These are phyloP conservation scores for Heimioporus sp. DNA, from an alignment of 768 basidiomycete species.

Conservation along the genomic window DNA sequence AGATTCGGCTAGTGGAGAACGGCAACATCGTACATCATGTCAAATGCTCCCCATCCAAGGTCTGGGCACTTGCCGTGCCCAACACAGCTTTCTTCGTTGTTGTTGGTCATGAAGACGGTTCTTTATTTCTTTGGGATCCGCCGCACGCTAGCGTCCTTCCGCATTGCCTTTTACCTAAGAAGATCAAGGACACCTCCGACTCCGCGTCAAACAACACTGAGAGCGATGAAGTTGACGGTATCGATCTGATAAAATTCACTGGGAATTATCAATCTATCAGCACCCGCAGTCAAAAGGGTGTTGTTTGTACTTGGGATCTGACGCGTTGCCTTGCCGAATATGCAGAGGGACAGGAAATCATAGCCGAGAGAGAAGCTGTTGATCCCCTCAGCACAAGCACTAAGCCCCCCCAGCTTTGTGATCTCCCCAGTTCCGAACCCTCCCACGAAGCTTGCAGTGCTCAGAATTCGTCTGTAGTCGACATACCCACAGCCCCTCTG, in stretches of 20 bases:
- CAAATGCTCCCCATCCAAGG: constrained; percentile 2
- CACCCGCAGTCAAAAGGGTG: constrained; percentile 12
- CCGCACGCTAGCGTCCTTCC: neutral
- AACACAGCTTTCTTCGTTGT: constrained; percentile 7
- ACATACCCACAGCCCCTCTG: neutral
- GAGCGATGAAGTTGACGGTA: neutral
- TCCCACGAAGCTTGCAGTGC: neutral
- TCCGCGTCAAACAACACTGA: neutral
- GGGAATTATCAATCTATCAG: constrained; percentile 1
- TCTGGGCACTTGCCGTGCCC: constrained; percentile 11
- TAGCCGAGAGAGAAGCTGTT: neutral
- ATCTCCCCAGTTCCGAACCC: neutral
- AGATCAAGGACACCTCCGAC: neutral
- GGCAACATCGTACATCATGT: constrained; percentile 8
- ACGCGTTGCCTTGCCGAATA: constrained; percentile 8
- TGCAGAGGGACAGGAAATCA: neutral
- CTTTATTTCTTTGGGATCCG: constrained; percentile 18
- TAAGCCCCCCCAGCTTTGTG: neutral
- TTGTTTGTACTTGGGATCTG: constrained; percentile 16
- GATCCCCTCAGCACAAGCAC: neutral
- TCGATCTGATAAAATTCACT: constrained; percentile 13
- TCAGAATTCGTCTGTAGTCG: neutral
- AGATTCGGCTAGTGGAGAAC: constrained; percentile 13
- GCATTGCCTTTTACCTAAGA: constrained; percentile 5
- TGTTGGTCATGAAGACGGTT: constrained; percentile 13